Conservation (phyloP, 2,329 filamentous ascomycete species). For the Penicillium sp. region DNA sequence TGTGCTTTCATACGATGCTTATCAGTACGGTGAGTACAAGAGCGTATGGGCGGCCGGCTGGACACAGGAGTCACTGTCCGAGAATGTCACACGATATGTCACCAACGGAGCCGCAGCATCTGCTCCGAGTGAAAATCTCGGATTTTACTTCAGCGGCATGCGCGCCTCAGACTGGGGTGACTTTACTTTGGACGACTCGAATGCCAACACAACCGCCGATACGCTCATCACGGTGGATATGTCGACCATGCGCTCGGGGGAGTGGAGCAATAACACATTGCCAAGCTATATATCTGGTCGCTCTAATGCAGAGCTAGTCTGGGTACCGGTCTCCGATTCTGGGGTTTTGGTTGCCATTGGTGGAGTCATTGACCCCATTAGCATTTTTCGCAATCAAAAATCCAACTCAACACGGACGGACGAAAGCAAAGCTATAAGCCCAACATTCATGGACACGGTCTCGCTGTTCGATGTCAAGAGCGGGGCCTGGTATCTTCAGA, state of each 20-base stretch:
- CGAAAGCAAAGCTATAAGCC: slow-evolving; percentile 21
- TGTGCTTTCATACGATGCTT: slow-evolving; percentile 53
- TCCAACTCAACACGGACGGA: slow-evolving; percentile 8
- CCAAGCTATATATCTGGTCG: slow-evolving; percentile 55
- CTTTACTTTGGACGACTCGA: slow-evolving; percentile 45
- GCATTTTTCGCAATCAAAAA: slow-evolving; percentile 11
- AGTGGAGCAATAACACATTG: slow-evolving; percentile 62
- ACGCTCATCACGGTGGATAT: slow-evolving; percentile 66
- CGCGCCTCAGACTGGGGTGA: slow-evolving; percentile 53
- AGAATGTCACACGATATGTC: slow-evolving; percentile 61
- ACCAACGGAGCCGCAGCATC: slow-evolving; percentile 66
- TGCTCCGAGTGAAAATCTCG: slow-evolving; percentile 69
- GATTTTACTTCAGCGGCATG: slow-evolving; percentile 71
- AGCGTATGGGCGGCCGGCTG: slow-evolving; percentile 42
- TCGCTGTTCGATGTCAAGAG: slow-evolving; percentile 41
- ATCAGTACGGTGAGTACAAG: slow-evolving; percentile 53
- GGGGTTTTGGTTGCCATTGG: slow-evolving; percentile 44
- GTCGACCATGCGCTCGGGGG: slow-evolving; percentile 49
- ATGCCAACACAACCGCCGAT: slow-evolving; percentile 50
- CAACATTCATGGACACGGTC: slow-evolving; percentile 40
- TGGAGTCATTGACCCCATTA: slow-evolving; percentile 34
- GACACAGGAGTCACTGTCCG: slow-evolving; percentile 42
- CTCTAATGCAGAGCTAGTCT: slow-evolving; percentile 67
- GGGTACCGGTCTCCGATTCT: slow-evolving; percentile 49
- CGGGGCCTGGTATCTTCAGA: slow-evolving; percentile 43